These are phyloP conservation scores for Vitis hybrid DNA, from an alignment of 177 flowering plant species.

Conservation along the genomic window DNA sequence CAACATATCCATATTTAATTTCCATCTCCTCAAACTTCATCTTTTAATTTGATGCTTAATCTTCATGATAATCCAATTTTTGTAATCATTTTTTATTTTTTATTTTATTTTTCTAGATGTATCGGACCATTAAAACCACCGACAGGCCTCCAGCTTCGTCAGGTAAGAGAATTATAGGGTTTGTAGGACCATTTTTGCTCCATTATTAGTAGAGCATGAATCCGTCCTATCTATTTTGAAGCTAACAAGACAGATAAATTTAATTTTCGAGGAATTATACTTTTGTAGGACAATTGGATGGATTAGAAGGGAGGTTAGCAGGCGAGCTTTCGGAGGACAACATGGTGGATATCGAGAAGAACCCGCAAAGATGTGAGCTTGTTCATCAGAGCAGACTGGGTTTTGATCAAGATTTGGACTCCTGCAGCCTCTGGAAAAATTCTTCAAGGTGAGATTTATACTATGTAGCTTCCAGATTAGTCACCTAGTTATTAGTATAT, in stretches of 20 bases:
- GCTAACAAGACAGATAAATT: not conserved
- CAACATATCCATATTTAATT: no score
- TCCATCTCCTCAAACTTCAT: no score
- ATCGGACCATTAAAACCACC: slow-evolving; percentile 88
- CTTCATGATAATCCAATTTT: slow-evolving; percentile 1
- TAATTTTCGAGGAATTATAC: not conserved
- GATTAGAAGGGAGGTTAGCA: slow-evolving; percentile 71
- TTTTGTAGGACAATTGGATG: slow-evolving; percentile 55
- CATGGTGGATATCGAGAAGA: slow-evolving; percentile 44
- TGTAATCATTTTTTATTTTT: not conserved
- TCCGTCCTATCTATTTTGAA: not conserved
- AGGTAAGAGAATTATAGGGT: slow-evolving; percentile 33
- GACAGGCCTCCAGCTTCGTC: slow-evolving; percentile 82
- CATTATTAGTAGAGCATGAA: not conserved
- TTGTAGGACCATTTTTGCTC: no score
- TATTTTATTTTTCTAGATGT: slow-evolving; percentile 59
- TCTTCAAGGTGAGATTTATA: slow-evolving; percentile 58
- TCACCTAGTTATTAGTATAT: no score
- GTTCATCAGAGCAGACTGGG: slow-evolving; percentile 38
- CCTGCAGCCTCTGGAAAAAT: slow-evolving; percentile 67
- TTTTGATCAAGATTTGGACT: slow-evolving; percentile 39
- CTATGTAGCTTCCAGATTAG: no score
- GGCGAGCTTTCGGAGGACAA: slow-evolving; percentile 82
- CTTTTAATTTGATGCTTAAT: not conserved
- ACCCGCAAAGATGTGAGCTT: slow-evolving; percentile 36